Base-by-base conservation (phyloP, 2,329 filamentous ascomycete genomes). In the Sporothrix brunneoviolacea region DNA sequence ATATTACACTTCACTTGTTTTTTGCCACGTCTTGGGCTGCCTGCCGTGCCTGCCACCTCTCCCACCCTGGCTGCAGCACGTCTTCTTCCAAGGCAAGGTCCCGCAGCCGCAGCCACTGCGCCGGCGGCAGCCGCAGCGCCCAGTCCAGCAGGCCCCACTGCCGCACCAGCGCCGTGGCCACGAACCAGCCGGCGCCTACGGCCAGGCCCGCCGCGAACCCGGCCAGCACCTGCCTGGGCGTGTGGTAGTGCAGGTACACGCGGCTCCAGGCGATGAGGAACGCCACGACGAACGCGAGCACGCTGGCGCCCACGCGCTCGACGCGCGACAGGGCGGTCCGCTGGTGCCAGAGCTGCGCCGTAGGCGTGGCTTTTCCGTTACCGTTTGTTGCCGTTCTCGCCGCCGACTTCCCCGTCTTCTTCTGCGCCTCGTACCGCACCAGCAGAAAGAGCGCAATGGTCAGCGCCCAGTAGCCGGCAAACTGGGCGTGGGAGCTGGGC, bases 401-500 rank as follows among this genome's bases (percentile, higher is more conserved):
- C 37, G 30, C 37, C 55, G 3, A 51, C 30, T 2, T 19, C 33
- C 4, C 3, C 24, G 38, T 28, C 28, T 10, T 35, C 13, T n/a
- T 18, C 50, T n/a, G n/a, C n/a, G 85, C 84, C 5, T 75, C 73
- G 67, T 95, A 90, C 54, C 91, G 80, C 54, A 91, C 72, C 40
- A 95, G 76, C 39, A 98, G 76, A 71, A 97, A 97, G 18, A 98
- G 74, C 21, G 81, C 75, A 53, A 97, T 71, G 55, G 87, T 93
- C 51, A 95, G 71, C 52, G 88, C 85, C 77, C 95, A 97, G 73
- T 89, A 98, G 50, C 86, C 79, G 54, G 91, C 86, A 65, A 96
- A 98, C 71, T 98, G 93, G 8, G 93, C 87, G 70, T 98, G 93
- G 33, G 91, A 96, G 56, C 73, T 77, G 48, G 93, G 93, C 94